Evolutionary conservation across 2,329 filamentous ascomycete genomes (phyloP).

Genomic region (Aspergillus brunneoviolaceus): DNA sequence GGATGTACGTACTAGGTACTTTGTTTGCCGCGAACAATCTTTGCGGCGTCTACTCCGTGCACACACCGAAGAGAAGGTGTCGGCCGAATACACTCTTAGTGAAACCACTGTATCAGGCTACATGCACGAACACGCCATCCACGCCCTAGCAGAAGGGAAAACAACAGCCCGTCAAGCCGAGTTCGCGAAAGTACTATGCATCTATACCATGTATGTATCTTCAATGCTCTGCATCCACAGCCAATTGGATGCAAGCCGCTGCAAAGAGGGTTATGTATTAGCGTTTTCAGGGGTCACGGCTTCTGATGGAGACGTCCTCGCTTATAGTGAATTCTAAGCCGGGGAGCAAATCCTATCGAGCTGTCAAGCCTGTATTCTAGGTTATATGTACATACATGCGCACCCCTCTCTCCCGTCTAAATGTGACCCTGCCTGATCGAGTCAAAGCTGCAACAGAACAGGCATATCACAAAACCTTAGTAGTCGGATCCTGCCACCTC

Average conservation of each 20-base stretch:
- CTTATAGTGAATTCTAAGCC: not conserved
- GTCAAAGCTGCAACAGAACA: not conserved
- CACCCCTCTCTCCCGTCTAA: not conserved
- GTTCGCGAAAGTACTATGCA: not conserved
- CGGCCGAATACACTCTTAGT: too few species aligned
- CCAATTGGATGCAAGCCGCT: not conserved
- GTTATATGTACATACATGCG: not conserved
- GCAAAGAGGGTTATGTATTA: not conserved
- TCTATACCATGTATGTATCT: not conserved
- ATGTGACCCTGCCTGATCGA: not conserved
- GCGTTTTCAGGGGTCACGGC: not conserved
- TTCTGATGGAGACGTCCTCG: not conserved
- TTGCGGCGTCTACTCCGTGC: too few species aligned
- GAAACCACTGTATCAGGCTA: too few species aligned
- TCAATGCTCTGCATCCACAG: not conserved
- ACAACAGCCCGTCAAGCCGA: too few species aligned
- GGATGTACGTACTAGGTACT: too few species aligned
- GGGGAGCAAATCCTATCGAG: not conserved
- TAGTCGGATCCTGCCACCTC: conserved; percentile 5
- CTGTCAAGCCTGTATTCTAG: not conserved
- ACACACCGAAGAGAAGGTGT: too few species aligned
- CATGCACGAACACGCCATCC: too few species aligned
- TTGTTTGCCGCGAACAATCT: too few species aligned
- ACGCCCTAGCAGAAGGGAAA: too few species aligned
- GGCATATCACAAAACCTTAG: not conserved